Percentiles rank a stretch among this genome's conserved stretches.
Conservation (phyloP, 768 basidiomycete genomes). For the Daedaleopsis nitida region DNA sequence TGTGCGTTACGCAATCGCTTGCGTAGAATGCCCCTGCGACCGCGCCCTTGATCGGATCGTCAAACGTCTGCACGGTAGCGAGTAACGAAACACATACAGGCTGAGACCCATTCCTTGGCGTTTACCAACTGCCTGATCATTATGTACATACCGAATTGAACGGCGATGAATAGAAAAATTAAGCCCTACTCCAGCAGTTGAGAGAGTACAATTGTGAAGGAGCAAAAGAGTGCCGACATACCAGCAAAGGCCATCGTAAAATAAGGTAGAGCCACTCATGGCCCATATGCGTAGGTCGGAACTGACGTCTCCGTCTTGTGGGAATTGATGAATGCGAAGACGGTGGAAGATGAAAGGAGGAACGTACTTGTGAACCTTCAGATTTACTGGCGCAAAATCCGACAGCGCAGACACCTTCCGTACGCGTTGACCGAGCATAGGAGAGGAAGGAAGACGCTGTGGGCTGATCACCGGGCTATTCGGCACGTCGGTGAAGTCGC, state of each 20-base stretch:
- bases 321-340: neutral
- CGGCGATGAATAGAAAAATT: conserved; percentile 80
- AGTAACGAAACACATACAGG: conserved; percentile 56
- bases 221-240: conserved; percentile 30
- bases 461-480: conserved; percentile 20
- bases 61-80: neutral
- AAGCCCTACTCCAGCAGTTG: conserved; percentile 53
- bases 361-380: conserved; percentile 75
- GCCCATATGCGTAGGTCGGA: conserved; percentile 39
- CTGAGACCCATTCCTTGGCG: conserved; percentile 88
- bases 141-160: conserved; percentile 86
- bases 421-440: conserved; percentile 48
- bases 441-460: conserved; percentile 9
- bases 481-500: conserved; percentile 24
- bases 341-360: neutral
- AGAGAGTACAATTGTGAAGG: neutral
- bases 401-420: conserved; percentile 82
- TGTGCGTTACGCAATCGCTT: conserved; percentile 71
- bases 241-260: conserved; percentile 86
- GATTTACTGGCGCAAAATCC: conserved; percentile 89
- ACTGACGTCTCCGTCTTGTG: conserved; percentile 38
- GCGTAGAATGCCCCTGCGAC: conserved; percentile 77
- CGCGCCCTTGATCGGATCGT: conserved; percentile 61
- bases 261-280: conserved; percentile 80
- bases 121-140: conserved; percentile 91